Conservation (phyloP, 106 monocot species). For the Chionographis japonica region DNA sequence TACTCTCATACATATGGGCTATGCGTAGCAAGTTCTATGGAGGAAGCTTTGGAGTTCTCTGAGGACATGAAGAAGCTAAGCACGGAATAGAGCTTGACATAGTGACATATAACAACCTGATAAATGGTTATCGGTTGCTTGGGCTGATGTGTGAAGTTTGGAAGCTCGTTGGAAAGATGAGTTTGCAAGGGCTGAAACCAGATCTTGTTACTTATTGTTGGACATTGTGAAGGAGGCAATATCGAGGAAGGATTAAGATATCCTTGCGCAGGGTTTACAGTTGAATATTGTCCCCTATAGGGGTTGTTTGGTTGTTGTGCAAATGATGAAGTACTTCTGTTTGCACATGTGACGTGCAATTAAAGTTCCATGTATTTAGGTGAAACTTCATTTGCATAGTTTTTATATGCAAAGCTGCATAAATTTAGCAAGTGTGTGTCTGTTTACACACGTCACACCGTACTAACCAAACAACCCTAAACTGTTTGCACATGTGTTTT, state of each 20-base stretch:
- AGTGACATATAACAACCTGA: constrained; percentile 55
- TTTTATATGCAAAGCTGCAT: too few relatives aligned
- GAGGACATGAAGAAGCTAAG: constrained; percentile 49
- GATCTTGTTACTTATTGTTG: constrained; percentile 60
- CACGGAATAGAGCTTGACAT: constrained; percentile 47
- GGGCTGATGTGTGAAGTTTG: constrained; percentile 28
- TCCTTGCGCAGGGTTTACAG: constrained; percentile 36
- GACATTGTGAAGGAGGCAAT: constrained; percentile 42
- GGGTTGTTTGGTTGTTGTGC: too few relatives aligned
- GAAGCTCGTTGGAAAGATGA: constrained; percentile 46
- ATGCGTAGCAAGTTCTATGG: constrained; percentile 36
- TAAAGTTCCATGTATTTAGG: too few relatives aligned
- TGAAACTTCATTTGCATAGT: too few relatives aligned
- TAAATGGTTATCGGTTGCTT: constrained; percentile 53
- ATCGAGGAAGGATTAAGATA: constrained; percentile 54
- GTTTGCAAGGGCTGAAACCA: constrained; percentile 38
- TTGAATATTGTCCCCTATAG: constrained; percentile 66
- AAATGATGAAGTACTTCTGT: too few relatives aligned
- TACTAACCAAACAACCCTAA: too few relatives aligned
- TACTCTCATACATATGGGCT: constrained; percentile 58
- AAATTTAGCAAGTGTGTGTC: too few relatives aligned
- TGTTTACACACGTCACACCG: too few relatives aligned
- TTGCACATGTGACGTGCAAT: too few relatives aligned
- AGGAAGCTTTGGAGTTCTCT: constrained; percentile 49
- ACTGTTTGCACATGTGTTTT: too few relatives aligned